These are phyloP conservation scores for Mallotus repandus DNA, from an alignment of 441 rosid genomes.

Conservation along the genomic window DNA sequence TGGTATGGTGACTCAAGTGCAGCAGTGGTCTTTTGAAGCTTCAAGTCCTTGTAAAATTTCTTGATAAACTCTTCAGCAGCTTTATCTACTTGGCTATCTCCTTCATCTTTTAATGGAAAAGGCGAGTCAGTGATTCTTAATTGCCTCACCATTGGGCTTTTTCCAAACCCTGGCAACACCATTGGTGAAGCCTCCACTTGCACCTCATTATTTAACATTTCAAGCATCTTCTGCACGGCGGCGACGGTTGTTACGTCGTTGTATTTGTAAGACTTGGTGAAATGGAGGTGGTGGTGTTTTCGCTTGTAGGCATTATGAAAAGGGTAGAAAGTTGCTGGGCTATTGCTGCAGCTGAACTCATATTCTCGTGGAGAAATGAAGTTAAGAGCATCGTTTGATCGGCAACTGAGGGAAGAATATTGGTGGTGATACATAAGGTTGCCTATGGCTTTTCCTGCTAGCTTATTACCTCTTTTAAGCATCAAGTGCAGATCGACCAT, in stretches of 20 bases:
- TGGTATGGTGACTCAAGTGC: slow-evolving; percentile 37
- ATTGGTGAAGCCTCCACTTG: slow-evolving; percentile 42
- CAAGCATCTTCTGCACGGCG: slow-evolving; percentile 61
- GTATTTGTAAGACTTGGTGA: slow-evolving; percentile 31
- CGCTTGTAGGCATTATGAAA: slow-evolving; percentile 35
- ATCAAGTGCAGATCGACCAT: slow-evolving; percentile 57
- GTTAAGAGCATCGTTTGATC: slow-evolving; percentile 36
- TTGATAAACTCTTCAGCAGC: slow-evolving; percentile 82
- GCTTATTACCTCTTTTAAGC: slow-evolving; percentile 59
- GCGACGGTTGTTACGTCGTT: slow-evolving; percentile 44
- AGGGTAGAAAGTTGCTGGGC: slow-evolving; percentile 38
- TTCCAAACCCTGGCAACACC: slow-evolving; percentile 56
- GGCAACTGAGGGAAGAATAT: slow-evolving; percentile 42
- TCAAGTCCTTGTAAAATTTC: slow-evolving; percentile 64
- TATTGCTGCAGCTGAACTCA: slow-evolving; percentile 85
- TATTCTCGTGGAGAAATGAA: slow-evolving; percentile 52
- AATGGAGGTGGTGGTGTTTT: slow-evolving; percentile 33
- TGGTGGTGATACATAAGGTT: slow-evolving; percentile 43
- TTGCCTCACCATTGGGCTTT: slow-evolving; percentile 63
- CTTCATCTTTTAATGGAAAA: slow-evolving; percentile 63
- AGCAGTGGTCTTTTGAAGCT: slow-evolving; percentile 37
- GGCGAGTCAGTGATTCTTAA: slow-evolving; percentile 91
- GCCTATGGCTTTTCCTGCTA: slow-evolving; percentile 51
- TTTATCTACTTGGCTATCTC: slow-evolving; percentile 55
- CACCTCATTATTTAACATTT: slow-evolving; percentile 46